Percentiles rank a stretch among this genome's conserved stretches.
Conservation (phyloP, 2,329 filamentous ascomycete genomes). For the Zymoseptoria crescenta region DNA sequence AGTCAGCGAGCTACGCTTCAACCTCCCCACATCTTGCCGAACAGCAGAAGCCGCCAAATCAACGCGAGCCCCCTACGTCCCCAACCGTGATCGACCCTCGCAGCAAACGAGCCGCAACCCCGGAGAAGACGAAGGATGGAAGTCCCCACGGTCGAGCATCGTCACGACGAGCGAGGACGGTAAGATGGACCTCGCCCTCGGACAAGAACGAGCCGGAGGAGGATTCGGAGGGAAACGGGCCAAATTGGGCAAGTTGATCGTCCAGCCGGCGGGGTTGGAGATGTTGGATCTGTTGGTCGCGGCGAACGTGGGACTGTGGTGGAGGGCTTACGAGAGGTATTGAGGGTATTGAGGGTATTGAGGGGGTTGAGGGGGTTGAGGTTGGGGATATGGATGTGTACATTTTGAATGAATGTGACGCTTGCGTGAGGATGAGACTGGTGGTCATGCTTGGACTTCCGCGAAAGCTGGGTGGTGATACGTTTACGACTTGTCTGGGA, state of each 20-base stretch:
- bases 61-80: conserved; percentile 23
- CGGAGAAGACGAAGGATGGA: conserved; percentile 8
- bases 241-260: conserved; percentile 87
- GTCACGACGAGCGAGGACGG: conserved; percentile 30
- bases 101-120: not conserved
- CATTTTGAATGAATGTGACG: not conserved
- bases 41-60: conserved; percentile 22
- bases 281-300: conserved; percentile 92
- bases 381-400: not conserved
- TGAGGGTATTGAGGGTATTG: conserved; percentile 1
- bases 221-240: conserved; percentile 78
- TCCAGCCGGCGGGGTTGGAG: conserved; percentile 82
- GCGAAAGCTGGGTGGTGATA: no score
- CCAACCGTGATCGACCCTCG: no score
- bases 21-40: conserved; percentile 55
- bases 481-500: no score
- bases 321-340: conserved; percentile 65
- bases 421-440: no score
- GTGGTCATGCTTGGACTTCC: no score
- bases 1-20: conserved; percentile 84
- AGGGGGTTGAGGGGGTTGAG: no score
- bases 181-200: conserved; percentile 64
- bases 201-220: conserved; percentile 75
- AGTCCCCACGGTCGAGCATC: conserved; percentile 5
- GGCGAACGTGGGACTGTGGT: conserved; percentile 88